Evolutionary conservation across 2,329 filamentous ascomycete genomes (phyloP), one percentile per base, ranked within the genome.

Genomic region (Balansia obtecta): DNA sequence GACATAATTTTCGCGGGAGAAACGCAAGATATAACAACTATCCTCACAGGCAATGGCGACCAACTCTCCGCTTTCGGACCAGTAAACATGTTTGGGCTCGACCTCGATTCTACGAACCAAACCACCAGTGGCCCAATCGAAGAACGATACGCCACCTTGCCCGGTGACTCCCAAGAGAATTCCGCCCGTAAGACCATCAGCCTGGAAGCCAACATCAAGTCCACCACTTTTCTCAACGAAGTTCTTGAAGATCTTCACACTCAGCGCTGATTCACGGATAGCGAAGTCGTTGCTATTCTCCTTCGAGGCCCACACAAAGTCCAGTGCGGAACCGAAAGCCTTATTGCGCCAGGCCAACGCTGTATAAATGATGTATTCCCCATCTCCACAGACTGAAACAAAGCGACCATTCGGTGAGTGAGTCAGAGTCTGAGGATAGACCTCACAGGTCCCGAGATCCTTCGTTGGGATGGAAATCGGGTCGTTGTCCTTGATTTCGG

Each of bases 201-300:
- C 91, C 58, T 93, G 86, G 75, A 95, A 98, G 11, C 90, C 90
- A 50, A 97, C 88, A 64, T 98, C 91, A 33, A 98, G 75, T 10
- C 89, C 88, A 51, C 87, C 88, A 30, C 77, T 71, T 70, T 94
- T 91, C 67, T 97, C 93, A 58, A 90, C 85, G 72, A 98, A 97
- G 70, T 97, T 97, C 70, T 93, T 91, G 77, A 93, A 97, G 37
- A 97, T 82, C 75, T 96, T 96, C 61, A 98, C 89, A 61, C 86
- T 95, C 46, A 91, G 95, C 30, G 86, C 72, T 4, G 90, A 96
- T 69, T 98, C 93, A 37, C 93, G 85, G 59, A 98, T 97, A 39
- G 93, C 93, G 63, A 95, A 97, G 66, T 98, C 93, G 67, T 96
- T 97, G 71, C 88, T 95, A 70, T 96, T 95, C 52, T 96, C 91